These are phyloP conservation scores for Xylaria bambusicola DNA, from an alignment of 495 filamentous ascomycete species.

Conservation along the genomic window DNA sequence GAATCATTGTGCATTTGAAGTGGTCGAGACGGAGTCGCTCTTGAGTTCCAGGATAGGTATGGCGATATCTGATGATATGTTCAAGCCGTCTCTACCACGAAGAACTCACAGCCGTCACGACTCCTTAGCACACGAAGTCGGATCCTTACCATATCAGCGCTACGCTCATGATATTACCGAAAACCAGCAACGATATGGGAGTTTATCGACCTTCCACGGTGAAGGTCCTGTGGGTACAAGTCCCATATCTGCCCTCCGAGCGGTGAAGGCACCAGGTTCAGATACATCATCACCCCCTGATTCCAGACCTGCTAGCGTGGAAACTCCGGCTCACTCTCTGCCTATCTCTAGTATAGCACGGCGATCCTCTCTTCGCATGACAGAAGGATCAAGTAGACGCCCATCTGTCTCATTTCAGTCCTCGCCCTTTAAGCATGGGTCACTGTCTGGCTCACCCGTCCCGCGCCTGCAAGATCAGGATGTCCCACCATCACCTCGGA, in stretches of 20 bases:
- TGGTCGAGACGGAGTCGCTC: slow-evolving; percentile 87
- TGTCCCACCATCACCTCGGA: slow-evolving; percentile 58
- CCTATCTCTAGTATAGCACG: slow-evolving; percentile 38
- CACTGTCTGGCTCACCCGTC: slow-evolving; percentile 84
- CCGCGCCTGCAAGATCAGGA: slow-evolving; percentile 40
- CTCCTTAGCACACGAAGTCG: slow-evolving; percentile 56
- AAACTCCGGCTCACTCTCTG: slow-evolving; percentile 46
- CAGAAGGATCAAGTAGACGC: slow-evolving; percentile 50
- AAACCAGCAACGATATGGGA: slow-evolving; percentile 83
- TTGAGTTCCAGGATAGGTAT: slow-evolving; percentile 91
- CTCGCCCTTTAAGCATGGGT: slow-evolving; percentile 84
- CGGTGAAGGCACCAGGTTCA: slow-evolving; percentile 58
- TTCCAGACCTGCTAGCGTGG: slow-evolving; percentile 56
- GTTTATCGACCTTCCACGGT: slow-evolving; percentile 89
- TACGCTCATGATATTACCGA: slow-evolving; percentile 56
- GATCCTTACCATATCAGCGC: slow-evolving; percentile 68
- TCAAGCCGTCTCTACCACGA: slow-evolving; percentile 67
- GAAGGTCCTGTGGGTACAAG: slow-evolving; percentile 75
- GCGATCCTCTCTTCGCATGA: slow-evolving; percentile 47
- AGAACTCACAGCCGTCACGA: slow-evolving; percentile 41
- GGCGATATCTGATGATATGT: slow-evolving; percentile 84
- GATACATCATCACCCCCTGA: slow-evolving; percentile 65
- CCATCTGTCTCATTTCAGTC: slow-evolving; percentile 86
- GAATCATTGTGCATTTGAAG: slow-evolving; percentile 82
- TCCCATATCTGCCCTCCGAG: slow-evolving; percentile 81